phyloP scores from a whole-genome alignment of 805 yeast species.

The Candida krabiensis region DNA sequence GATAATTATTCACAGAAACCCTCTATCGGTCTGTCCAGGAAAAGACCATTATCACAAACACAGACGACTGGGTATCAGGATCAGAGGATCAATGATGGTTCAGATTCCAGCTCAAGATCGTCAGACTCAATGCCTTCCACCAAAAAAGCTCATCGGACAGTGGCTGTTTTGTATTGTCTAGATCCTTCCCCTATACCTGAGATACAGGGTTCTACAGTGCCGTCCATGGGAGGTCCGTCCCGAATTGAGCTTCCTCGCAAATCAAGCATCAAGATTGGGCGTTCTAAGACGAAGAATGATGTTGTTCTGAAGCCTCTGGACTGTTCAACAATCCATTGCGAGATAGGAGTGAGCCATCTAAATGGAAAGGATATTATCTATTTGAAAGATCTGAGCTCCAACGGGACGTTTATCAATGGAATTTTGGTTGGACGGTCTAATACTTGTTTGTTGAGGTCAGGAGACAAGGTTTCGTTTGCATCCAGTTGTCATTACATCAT shows the following conservation, averaged over 20 bases:
- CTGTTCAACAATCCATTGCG: constrained; percentile 67
- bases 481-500: constrained; percentile 31
- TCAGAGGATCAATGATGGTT: neutral
- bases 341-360: constrained; percentile 43
- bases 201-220: constrained; percentile 4
- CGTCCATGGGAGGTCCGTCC: neutral
- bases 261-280: constrained; percentile 22
- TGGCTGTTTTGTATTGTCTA: constrained; percentile 14
- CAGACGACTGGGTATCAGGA: neutral
- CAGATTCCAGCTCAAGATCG: constrained; percentile 9
- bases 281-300: constrained; percentile 48
- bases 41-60: constrained; percentile 13
- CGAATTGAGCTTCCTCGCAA: constrained; percentile 16
- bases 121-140: constrained; percentile 6
- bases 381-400: constrained; percentile 57
- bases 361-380: constrained; percentile 40
- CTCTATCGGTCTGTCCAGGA: constrained; percentile 13
- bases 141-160: constrained; percentile 3
- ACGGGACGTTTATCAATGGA: constrained; percentile 70
- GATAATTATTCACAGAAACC: neutral
- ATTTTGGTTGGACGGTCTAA: constrained; percentile 49
- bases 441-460: constrained; percentile 53
- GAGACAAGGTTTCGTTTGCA: constrained; percentile 62
- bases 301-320: constrained; percentile 45
- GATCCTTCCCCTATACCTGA: constrained; percentile 9